Conservation (phyloP, 495 filamentous ascomycete genomes). For the Astrothelium macrocarpum region DNA sequence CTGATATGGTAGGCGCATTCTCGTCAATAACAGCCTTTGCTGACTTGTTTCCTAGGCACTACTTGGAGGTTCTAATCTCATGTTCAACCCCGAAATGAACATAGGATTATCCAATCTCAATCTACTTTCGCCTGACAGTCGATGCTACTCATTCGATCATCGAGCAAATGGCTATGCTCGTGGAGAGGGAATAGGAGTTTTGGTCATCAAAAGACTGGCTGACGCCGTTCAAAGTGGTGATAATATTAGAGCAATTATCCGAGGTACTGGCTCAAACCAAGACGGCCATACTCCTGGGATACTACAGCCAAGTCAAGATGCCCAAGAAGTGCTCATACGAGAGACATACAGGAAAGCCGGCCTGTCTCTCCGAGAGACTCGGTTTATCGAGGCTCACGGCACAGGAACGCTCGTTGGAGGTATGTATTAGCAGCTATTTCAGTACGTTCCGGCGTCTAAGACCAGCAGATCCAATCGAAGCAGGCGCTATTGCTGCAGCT, state of each 20-base stretch:
- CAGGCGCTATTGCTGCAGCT: neutral
- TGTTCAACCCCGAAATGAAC: too few relatives aligned
- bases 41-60: neutral
- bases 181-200: slow-evolving; percentile 30
- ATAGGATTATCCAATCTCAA: neutral
- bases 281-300: neutral
- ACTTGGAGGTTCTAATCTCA: neutral
- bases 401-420: slow-evolving; percentile 10
- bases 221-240: neutral
- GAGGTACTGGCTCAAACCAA: neutral
- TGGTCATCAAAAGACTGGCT: slow-evolving; percentile 22
- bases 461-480: slow-evolving; percentile 11
- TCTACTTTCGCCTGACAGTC: neutral
- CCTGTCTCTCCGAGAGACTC: neutral
- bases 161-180: slow-evolving; percentile 29
- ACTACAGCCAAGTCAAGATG: neutral
- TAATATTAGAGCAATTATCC: neutral
- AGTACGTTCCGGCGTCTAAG: too few relatives aligned
- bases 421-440: too few relatives aligned
- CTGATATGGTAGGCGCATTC: neutral
- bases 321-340: neutral
- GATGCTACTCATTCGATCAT: slow-evolving; percentile 7
- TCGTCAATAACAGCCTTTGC: neutral
- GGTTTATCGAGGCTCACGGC: slow-evolving; percentile 10
- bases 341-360: neutral